Evolutionary conservation across 2,329 filamentous ascomycete genomes (phyloP).

Genomic region (Cylindrodendrum hubeiense): DNA sequence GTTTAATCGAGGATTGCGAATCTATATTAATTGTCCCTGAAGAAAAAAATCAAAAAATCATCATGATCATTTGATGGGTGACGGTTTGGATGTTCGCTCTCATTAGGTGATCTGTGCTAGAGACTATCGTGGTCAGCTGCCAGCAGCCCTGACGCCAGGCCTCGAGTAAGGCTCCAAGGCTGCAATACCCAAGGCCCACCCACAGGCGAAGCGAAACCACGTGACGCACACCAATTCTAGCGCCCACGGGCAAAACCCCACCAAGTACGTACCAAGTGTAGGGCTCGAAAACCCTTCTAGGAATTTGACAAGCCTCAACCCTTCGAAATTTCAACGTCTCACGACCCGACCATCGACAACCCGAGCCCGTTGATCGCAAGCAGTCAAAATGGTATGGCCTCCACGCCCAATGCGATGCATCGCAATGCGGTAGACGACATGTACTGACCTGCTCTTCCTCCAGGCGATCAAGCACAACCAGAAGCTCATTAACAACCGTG

Average conservation of each 20-base stretch:
- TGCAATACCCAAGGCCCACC: neutral
- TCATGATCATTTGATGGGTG: too few species aligned
- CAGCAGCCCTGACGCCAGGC: neutral
- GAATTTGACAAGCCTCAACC: slow-evolving; percentile 56
- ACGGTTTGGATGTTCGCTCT: neutral
- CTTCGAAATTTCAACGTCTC: slow-evolving; percentile 55
- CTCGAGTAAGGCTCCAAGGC: slow-evolving; percentile 10
- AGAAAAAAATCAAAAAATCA: too few species aligned
- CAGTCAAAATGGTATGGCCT: slow-evolving; percentile 65
- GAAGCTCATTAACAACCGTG: slow-evolving; percentile 96
- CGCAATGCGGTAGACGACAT: slow-evolving; percentile 30
- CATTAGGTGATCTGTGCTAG: neutral
- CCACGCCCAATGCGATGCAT: slow-evolving; percentile 38
- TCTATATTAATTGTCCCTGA: too few species aligned
- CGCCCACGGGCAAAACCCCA: slow-evolving; percentile 41
- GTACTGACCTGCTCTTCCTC: slow-evolving; percentile 48
- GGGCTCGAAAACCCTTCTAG: slow-evolving; percentile 58
- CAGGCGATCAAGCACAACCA: slow-evolving; percentile 99
- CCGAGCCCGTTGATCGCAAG: slow-evolving; percentile 63
- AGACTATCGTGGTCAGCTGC: neutral
- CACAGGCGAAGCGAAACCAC: slow-evolving; percentile 26
- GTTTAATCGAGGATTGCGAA: too few species aligned
- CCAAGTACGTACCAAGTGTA: slow-evolving; percentile 51
- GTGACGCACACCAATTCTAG: slow-evolving; percentile 41
- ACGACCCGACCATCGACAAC: slow-evolving; percentile 57